Evolutionary conservation across 1,284 basidiomycete species (phyloP), one percentile per base, ranked within the genome.

Genomic region (Tilletia indica): DNA sequence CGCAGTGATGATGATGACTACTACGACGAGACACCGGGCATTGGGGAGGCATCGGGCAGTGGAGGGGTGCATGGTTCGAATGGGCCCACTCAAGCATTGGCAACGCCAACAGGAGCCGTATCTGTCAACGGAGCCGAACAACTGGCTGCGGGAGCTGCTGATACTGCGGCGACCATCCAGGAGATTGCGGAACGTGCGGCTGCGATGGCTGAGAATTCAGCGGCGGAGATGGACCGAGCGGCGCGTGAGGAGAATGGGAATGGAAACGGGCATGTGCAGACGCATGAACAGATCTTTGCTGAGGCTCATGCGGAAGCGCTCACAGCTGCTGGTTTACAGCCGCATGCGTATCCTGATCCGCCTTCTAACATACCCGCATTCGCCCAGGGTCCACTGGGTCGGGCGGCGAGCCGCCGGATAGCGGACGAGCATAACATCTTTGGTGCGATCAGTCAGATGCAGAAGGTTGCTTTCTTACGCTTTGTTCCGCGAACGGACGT

Each of bases 371-470:
- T 39, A 25, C 25, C 66, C 34, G 42, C 64, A n/a, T 19, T 3
- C 47, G n/a, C 16, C 21, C 6, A 38, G 19, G 31, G 16, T 48
- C 42, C 39, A 12, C 25, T 21, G 16, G 45, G 12, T 4, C n/a
- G n/a, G 21, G 11, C 42, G 9, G 25, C 66, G 19, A 34, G 9
- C 42, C 61, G 36, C 31, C 19, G 14, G 49, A 49, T 66, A 2
- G 70, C 47, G 14, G 79, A 81, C 36, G 79, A 81, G 19, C 69
- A 76, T 66, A 77, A 77, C 51, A 77, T 76, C 19, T 92, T 91
- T 25, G 93, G 93, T 1, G 94, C 94, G 31, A 92, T 97, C 71
- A 94, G 93, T 80, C 94, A 97, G 84, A 92, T 97, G 89, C 94
- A 97, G 86, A 94, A 96, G 86, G 91, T 97, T 72, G 94, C 93